Percentiles rank a stretch among this genome's conserved stretches.
These are phyloP conservation scores for Parachaetomium inaequale DNA, from an alignment of 495 filamentous ascomycete species.

Conservation along the genomic window DNA sequence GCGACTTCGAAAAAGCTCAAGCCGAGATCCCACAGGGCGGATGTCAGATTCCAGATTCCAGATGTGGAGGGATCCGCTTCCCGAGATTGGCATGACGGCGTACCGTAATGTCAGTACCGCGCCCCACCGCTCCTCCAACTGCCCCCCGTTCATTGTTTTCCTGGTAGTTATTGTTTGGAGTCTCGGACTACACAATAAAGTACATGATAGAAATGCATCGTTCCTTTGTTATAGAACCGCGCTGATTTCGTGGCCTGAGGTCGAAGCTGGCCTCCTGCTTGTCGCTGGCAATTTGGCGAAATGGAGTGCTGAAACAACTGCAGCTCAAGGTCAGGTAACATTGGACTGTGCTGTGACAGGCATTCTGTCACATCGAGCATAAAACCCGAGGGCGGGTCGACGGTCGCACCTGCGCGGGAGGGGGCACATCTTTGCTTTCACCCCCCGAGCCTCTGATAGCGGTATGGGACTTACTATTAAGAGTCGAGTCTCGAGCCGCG, in stretches of 20 bases:
- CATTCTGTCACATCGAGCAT: conserved; percentile 1
- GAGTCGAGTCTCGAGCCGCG: background rate
- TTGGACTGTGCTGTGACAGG: background rate
- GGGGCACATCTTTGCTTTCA: background rate
- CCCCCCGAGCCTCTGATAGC: no score
- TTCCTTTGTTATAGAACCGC: no score
- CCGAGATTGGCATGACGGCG: conserved; percentile 3
- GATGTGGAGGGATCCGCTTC: conserved; percentile 14
- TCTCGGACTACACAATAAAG: no score
- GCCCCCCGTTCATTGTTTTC: no score
- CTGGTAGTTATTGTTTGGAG: no score
- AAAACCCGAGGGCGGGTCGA: background rate
- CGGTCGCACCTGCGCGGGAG: background rate
- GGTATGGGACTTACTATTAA: background rate
- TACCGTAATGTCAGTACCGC: background rate
- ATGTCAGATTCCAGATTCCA: background rate
- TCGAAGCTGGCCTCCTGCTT: background rate
- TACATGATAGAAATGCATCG: no score
- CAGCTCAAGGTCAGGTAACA: conserved; percentile 1
- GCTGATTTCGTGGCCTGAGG: background rate
- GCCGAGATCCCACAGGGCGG: conserved; percentile 1
- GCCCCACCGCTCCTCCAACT: background rate
- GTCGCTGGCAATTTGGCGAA: background rate
- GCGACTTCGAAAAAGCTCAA: background rate
- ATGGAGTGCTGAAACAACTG: conserved; percentile 8